phyloP scores from a whole-genome alignment of 1,284 basidiomycete species.

The Microbotryum scabiosae region DNA sequence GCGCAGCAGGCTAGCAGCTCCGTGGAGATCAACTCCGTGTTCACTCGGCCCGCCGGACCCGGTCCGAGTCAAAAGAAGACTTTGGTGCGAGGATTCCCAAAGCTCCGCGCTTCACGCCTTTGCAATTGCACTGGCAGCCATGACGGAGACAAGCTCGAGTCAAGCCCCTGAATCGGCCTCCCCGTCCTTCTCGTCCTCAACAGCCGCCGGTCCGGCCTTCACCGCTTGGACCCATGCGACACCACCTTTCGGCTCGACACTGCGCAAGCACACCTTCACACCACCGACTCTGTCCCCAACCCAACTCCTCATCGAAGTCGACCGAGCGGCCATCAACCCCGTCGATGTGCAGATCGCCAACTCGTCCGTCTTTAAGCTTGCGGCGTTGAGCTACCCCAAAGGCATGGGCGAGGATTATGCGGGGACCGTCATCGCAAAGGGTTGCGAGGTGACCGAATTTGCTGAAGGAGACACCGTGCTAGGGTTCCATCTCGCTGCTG shows the following conservation, averaged over 20 bases:
- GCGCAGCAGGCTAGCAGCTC: too few relatives aligned
- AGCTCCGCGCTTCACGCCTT: too few relatives aligned
- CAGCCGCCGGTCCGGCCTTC: conserved; percentile 1
- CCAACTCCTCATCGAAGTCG: conserved; percentile 62
- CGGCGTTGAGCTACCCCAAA: conserved; percentile 37
- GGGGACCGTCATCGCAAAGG: conserved; percentile 48
- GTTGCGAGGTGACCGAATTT: conserved; percentile 47
- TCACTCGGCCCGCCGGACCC: too few relatives aligned
- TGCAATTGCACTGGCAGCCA: too few relatives aligned
- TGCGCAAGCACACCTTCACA: conserved; percentile 5
- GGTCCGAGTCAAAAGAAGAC: too few relatives aligned
- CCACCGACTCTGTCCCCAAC: conserved; percentile 1
- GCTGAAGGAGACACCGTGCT: conserved; percentile 53
- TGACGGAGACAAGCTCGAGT: too few relatives aligned
- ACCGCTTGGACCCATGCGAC: conserved; percentile 14
- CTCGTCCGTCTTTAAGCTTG: conserved; percentile 45
- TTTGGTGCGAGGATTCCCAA: too few relatives aligned
- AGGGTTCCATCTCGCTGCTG: conserved; percentile 40
- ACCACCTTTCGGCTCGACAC: conserved; percentile 17
- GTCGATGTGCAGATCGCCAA: conserved; percentile 45
- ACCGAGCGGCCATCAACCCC: conserved; percentile 70
- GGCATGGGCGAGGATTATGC: conserved; percentile 47
- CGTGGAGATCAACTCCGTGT: too few relatives aligned
- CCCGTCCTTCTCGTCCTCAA: background rate
- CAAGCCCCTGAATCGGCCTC: too few relatives aligned